Percentiles rank a stretch among this genome's conserved stretches.
phyloP scores from a whole-genome alignment of 352 stramenopile genomes.

The Pythium oligandrum region DNA sequence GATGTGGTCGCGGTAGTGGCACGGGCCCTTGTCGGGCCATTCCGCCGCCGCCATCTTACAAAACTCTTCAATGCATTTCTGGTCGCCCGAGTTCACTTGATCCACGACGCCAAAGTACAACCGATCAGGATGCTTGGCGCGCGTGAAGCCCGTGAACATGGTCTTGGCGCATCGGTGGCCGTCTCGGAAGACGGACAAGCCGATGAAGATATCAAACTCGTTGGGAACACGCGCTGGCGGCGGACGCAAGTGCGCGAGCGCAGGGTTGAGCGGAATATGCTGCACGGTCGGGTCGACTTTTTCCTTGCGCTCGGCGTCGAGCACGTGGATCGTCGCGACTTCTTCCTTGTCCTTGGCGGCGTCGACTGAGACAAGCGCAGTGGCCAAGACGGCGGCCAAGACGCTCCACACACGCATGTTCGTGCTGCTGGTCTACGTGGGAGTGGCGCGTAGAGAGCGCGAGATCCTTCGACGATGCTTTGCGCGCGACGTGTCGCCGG shows the following conservation, averaged over 20 bases:
- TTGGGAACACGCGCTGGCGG: slow-evolving; percentile 48
- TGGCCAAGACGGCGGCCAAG: slow-evolving; percentile 1
- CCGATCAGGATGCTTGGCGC: slow-evolving; percentile 52
- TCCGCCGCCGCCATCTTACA: slow-evolving; percentile 67
- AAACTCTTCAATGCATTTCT: slow-evolving; percentile 68
- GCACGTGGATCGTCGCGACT: slow-evolving; percentile 11
- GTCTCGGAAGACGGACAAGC: slow-evolving; percentile 75
- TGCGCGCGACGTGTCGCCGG: too few species aligned
- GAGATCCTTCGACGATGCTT: too few species aligned
- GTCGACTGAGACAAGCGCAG: not conserved
- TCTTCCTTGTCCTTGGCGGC: slow-evolving; percentile 7
- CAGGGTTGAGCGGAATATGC: slow-evolving; percentile 50
- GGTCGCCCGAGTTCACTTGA: slow-evolving; percentile 70
- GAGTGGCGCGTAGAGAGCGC: not conserved
- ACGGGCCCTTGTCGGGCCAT: slow-evolving; percentile 62
- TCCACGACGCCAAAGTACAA: slow-evolving; percentile 82
- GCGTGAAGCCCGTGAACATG: slow-evolving; percentile 60
- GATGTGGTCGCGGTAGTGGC: slow-evolving; percentile 66
- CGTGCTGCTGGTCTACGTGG: not conserved
- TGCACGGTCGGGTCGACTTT: slow-evolving; percentile 60
- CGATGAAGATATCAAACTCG: slow-evolving; percentile 64
- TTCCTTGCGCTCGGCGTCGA: slow-evolving; percentile 52
- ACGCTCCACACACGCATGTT: slow-evolving; percentile 11
- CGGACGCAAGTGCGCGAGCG: slow-evolving; percentile 37
- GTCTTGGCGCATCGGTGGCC: slow-evolving; percentile 64